Percentiles rank a stretch among this genome's conserved stretches.
Evolutionary conservation across 257 asterid genomes (phyloP).

Genomic region (Penstemon barbatus): DNA sequence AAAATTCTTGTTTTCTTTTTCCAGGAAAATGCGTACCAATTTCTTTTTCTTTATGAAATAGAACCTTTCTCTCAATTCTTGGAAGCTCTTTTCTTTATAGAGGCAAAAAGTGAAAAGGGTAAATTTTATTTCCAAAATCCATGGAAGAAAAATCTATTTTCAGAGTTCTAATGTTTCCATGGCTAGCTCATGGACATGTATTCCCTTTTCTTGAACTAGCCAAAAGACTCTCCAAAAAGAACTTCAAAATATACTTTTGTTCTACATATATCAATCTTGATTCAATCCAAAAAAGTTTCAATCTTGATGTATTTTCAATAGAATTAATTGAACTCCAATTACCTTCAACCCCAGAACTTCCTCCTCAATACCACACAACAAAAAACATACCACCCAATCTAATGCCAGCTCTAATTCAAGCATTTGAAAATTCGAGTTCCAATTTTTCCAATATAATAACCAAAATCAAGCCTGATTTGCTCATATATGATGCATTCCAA

Average conservation of each 20-base stretch:
- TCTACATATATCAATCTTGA: slow-evolving; percentile 43
- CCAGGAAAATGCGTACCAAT: background rate
- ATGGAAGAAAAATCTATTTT: slow-evolving; percentile 22
- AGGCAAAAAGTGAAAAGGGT: too few species aligned
- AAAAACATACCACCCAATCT: slow-evolving; percentile 39
- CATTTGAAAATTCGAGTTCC: slow-evolving; percentile 32
- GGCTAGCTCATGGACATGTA: slow-evolving; percentile 43
- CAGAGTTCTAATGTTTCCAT: slow-evolving; percentile 37
- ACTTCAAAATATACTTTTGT: slow-evolving; percentile 39
- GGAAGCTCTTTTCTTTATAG: background rate
- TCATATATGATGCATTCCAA: slow-evolving; percentile 37
- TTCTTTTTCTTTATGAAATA: background rate
- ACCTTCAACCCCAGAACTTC: slow-evolving; percentile 32
- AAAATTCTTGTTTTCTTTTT: background rate
- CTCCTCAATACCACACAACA: slow-evolving; percentile 46
- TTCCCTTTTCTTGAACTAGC: slow-evolving; percentile 48
- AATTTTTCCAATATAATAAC: slow-evolving; percentile 23
- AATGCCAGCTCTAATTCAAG: slow-evolving; percentile 31
- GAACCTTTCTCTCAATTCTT: background rate
- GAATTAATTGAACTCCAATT: slow-evolving; percentile 31
- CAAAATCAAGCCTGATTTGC: slow-evolving; percentile 28
- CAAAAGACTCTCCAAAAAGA: slow-evolving; percentile 41
- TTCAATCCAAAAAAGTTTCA: slow-evolving; percentile 22
- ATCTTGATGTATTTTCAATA: slow-evolving; percentile 6
- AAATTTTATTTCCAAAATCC: background rate